Evolutionary conservation across 331 rosid genomes (phyloP), one percentile per base, ranked within the genome.

Genomic region (Pyracantha coccinea): DNA sequence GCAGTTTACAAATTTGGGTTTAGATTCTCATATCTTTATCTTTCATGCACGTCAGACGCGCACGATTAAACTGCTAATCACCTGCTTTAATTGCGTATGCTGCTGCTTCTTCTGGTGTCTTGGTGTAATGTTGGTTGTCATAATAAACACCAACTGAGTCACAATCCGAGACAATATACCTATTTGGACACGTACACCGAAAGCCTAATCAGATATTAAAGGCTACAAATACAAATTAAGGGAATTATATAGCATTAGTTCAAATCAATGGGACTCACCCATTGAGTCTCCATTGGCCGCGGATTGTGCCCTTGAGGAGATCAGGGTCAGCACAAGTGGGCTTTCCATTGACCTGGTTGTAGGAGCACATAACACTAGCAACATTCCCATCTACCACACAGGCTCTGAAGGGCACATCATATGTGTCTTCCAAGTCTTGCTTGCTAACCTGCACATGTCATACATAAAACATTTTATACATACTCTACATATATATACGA

Each of bases 351-450:
- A 94, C 99, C 27, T 94, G 97, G 80, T 94, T 94, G 85, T 94
- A 94, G 4, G 99, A 94, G 62, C 99, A 94, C 99, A 94, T 94
- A 3, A 94, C 90, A 68, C 99, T 89, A 0, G 99, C 97, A 33
- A 94, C 99, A 3, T 86, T 83, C 20, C 99, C 99, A 32, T 92
- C 93, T 28, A 72, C n/a, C 72, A 94, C 99, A 20, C 99, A 94
- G 0, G 96, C 81, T 77, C 79, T 88, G 78, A 94, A 94, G 0
- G 99, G 99, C 32, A 92, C 93, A 1, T 92, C 19, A 9, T 89
- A 94, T 3, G 99, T 92, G 69, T 94, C 99, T 15, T 32, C 91
- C 75, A 94, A 73, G 69, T 94, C 99, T 45, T 94, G 99, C 68
- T 79, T 82, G 77, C 97, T 94, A 8, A 94, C 97, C 96, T 91